Base-by-base conservation (phyloP, 345 rosid genomes). In the Gossypium thurberi region DNA sequence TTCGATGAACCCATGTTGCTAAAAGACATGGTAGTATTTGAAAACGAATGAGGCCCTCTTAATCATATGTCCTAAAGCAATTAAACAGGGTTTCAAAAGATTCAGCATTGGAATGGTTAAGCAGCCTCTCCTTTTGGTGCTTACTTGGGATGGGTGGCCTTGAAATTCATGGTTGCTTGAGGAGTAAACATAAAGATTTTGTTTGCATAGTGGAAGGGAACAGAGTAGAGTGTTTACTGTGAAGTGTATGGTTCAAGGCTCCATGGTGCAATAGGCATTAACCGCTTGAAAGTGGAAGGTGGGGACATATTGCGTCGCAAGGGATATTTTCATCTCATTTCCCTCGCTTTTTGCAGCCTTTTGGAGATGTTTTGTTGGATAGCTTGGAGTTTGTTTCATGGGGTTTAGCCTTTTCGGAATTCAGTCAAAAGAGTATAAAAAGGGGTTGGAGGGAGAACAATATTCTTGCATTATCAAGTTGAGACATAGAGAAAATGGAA, bases 241-340 rank as follows among this genome's bases (percentile, higher is more conserved):
- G 8, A 33, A 62, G 48, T 42, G 75, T 65, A 43, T 17, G 14
- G 1, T 43, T 42, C 4, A 43, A 51, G 55, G 56, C 18, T 51
- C 20, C 56, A 64, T 40, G 18, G 21, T 60, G 76, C 33, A 13
- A 60, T 69, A 52, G 58, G 55, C 55, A 15, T 50, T 50, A 50
- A 50, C 48, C 28, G 28, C 18, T 13, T 15, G 76, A 69, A 70
- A 72, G 25, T 73, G 75, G 66, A 61, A 26, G 68, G 81, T 78
- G 81, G 84, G 86, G 84, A 78, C 82, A 78, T 57, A 80, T 83
- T 81, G 77, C 20, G 52, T 3, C 2, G 44, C 77, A 83, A 81
- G 84, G 70, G 14, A 83, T 71, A n/a, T 7, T n/a, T 33, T 53
- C 48, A 58, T 18, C 23, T 57, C 28, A 69, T 56, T 51, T 48